These are phyloP conservation scores for Citrus sp. DNA, from an alignment of 345 rosid species.

Conservation along the genomic window DNA sequence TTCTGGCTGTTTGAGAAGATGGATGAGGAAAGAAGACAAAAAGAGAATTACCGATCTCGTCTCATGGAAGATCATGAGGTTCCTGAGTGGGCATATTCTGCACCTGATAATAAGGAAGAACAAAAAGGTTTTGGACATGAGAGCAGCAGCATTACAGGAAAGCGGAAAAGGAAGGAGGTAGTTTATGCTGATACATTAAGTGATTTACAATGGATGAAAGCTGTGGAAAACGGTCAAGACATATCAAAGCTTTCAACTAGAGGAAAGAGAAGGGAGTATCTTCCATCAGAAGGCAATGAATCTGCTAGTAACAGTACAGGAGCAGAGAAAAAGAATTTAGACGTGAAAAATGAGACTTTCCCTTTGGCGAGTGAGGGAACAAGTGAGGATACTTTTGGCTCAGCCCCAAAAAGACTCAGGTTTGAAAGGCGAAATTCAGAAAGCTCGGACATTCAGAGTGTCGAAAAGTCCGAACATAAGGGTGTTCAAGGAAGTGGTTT, in stretches of 20 bases:
- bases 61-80: slow-evolving; percentile 97
- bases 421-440: slow-evolving; percentile 19
- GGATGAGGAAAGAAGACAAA: slow-evolving; percentile 87
- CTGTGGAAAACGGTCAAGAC: slow-evolving; percentile 92
- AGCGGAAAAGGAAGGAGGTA: slow-evolving; percentile 79
- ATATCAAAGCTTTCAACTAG: slow-evolving; percentile 39
- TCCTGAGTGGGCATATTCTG: slow-evolving; percentile 88
- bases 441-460: slow-evolving; percentile 30
- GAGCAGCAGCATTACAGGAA: slow-evolving; percentile 52
- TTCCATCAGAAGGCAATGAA: slow-evolving; percentile 35
- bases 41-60: slow-evolving; percentile 82
- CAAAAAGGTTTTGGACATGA: slow-evolving; percentile 47
- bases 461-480: slow-evolving; percentile 40
- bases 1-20: slow-evolving; percentile 86
- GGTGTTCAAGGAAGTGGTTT: slow-evolving; percentile 27
- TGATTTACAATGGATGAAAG: slow-evolving; percentile 87
- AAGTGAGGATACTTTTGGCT: slow-evolving; percentile 56
- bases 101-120: slow-evolving; percentile 52
- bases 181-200: slow-evolving; percentile 76
- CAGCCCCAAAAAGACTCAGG: slow-evolving; percentile 36
- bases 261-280: slow-evolving; percentile 48
- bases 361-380: slow-evolving; percentile 58
- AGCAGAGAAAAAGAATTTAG: slow-evolving; percentile 26
- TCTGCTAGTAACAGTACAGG: slow-evolving; percentile 33
- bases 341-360: slow-evolving; percentile 32